Evolutionary conservation across 2,329 filamentous ascomycete genomes (phyloP).

Genomic region (Monosporascus cannonballus): DNA sequence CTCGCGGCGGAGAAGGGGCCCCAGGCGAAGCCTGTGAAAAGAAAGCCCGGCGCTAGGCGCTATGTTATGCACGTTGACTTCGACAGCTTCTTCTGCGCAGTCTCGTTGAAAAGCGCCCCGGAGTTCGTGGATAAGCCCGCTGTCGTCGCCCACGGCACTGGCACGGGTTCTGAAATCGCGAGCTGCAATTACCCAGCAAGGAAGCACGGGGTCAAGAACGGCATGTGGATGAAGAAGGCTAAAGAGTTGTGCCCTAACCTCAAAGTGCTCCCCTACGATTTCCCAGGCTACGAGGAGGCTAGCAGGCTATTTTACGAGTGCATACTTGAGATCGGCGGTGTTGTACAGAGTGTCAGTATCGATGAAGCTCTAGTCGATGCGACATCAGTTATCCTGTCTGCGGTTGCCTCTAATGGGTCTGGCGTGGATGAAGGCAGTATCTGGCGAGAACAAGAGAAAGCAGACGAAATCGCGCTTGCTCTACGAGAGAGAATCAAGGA

Average conservation of each 20-base stretch:
- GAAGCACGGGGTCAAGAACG: constrained; percentile 83
- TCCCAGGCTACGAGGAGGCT: constrained; percentile 87
- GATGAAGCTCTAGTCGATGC: constrained; percentile 91
- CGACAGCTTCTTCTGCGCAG: constrained; percentile 95
- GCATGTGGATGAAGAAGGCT: constrained; percentile 98
- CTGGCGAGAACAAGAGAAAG: constrained; percentile 72
- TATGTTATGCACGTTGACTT: constrained; percentile 97
- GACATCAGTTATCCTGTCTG: constrained; percentile 61
- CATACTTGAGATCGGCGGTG: constrained; percentile 70
- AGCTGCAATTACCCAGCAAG: constrained; percentile 95
- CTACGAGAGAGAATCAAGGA: constrained; percentile 66
- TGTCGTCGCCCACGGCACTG: constrained; percentile 82
- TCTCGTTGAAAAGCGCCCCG: constrained; percentile 73
- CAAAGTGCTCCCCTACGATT: constrained; percentile 92
- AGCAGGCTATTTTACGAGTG: constrained; percentile 83
- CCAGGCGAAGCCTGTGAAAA: constrained; percentile 38
- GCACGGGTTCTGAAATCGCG: constrained; percentile 86
- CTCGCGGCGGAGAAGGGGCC: constrained; percentile 64
- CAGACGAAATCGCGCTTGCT: constrained; percentile 60
- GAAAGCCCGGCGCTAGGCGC: constrained; percentile 57
- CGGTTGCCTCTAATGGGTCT: constrained; percentile 59
- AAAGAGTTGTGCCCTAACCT: constrained; percentile 76
- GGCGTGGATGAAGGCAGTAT: constrained; percentile 62
- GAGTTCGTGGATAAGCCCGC: constrained; percentile 73
- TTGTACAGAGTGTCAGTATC: constrained; percentile 93